Conservation (phyloP, 805 yeast species). For the Wickerhamomyces xylosicus region DNA sequence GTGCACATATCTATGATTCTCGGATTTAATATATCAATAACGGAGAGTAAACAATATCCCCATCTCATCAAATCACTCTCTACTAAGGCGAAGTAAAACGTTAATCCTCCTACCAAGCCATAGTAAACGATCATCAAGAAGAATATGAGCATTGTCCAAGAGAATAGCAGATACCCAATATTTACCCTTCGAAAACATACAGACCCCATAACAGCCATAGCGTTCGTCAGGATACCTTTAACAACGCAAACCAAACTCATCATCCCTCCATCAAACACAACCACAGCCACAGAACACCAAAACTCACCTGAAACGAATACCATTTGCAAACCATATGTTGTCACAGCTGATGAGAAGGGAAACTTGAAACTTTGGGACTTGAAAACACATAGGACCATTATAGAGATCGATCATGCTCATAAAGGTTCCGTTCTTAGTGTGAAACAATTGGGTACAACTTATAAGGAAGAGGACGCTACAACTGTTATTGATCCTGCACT, state of each 20-base stretch:
- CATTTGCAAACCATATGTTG: slow-evolving; percentile 8
- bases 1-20: too few species aligned
- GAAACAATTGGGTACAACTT: slow-evolving; percentile 28
- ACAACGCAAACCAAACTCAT: not conserved
- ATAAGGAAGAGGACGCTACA: not conserved
- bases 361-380: slow-evolving; percentile 36
- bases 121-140: too few species aligned
- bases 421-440: slow-evolving; percentile 38
- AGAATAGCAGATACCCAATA: slow-evolving; percentile 6
- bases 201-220: slow-evolving; percentile 8
- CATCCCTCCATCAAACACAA: slow-evolving; percentile 1
- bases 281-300: not conserved
- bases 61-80: too few species aligned
- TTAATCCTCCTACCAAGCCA: too few species aligned
- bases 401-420: slow-evolving; percentile 50
- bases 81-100: too few species aligned
- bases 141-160: not conserved
- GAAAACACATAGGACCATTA: slow-evolving; percentile 40
- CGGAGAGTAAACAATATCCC: too few species aligned
- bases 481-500: slow-evolving; percentile 14
- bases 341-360: slow-evolving; percentile 11
- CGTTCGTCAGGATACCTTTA: slow-evolving; percentile 6
- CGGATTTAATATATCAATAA: too few species aligned
- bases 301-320: not conserved
- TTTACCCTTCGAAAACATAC: slow-evolving; percentile 13